Conservation (phyloP, 192 early-diverging fungal species). For the Diversispora epigaea region DNA sequence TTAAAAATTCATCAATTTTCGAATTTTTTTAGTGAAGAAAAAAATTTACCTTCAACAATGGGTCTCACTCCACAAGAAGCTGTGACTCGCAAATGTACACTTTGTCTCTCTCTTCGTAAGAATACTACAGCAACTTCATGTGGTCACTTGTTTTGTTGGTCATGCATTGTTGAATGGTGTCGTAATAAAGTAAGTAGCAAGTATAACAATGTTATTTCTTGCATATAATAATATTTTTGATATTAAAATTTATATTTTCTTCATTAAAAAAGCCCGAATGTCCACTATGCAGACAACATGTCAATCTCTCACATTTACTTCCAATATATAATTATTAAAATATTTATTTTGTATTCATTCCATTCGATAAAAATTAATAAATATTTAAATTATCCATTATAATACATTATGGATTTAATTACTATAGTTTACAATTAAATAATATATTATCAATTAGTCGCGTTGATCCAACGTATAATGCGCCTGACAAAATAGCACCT, state of each 20-base stretch:
- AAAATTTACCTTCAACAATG: conserved; percentile 33
- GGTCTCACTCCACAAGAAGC: conserved; percentile 39
- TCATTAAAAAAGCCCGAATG: conserved; percentile 72
- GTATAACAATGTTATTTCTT: neutral
- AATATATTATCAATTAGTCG: conserved; percentile 93
- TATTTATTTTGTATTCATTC: neutral
- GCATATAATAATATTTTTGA: neutral
- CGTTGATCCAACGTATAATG: conserved; percentile 82
- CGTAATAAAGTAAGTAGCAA: conserved; percentile 67
- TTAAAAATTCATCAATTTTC: neutral
- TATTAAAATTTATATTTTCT: neutral
- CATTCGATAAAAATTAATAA: too few relatives aligned
- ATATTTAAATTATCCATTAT: too few relatives aligned
- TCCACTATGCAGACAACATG: conserved; percentile 85
- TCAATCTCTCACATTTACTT: conserved; percentile 70
- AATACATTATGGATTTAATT: too few relatives aligned
- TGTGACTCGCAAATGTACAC: conserved; percentile 71
- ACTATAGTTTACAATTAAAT: conserved; percentile 49
- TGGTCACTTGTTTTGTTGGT: conserved; percentile 97
- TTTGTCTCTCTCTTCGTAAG: conserved; percentile 78
- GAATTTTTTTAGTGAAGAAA: neutral
- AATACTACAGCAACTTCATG: conserved; percentile 84
- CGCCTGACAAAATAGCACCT: conserved; percentile 81
- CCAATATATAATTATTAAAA: conserved; percentile 58
- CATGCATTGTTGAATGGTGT: conserved; percentile 90